Base-by-base conservation (phyloP, 805 yeast genomes). In the Lipomyces starkeyi region DNA sequence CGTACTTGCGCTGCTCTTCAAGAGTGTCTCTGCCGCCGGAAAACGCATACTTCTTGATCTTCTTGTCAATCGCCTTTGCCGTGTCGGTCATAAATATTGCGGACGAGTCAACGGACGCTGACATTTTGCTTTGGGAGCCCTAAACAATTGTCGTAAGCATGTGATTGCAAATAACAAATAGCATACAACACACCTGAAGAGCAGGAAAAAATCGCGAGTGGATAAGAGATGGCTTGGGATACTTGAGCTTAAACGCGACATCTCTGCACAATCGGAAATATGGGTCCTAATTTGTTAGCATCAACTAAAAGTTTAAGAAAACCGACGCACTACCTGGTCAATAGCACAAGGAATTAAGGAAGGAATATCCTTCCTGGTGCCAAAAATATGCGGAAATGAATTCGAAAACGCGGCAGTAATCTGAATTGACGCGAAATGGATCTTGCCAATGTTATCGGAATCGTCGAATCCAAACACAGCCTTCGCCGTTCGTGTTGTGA, bases 191-290 rank as follows among this genome's bases (percentile, higher is more conserved):
- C 40, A 66, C 69, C 69, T 67, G 73, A 32, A 71, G 68, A 63
- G 99, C 98, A 58, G 99, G 99, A 90, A 95, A 95, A 80, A 95
- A 95, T 80, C 91, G 90, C 64, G 99, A 88, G 80, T 95, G 98
- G 71, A 95, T 83, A 77, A 95, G 85, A 9, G 97, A 87, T 22
- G 98, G 98, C 81, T 95, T 95, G 70, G 93, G 83, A 78, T 85
- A 96, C 79, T 89, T 90, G 78, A 95, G 85, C 80, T 94, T 95
- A 76, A 88, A 93, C 11, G 99, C 98, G 73, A 95, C 99, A 78
- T 95, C 99, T 81, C 99, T 86, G 80, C 97, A 91, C 27, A 95
- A 96, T 80, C 99, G 86, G 83, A 95, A 95, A 80, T 95, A 95
- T 37, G 99, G 98, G 80, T 95, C 99, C 56, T 53, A 25, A 22